Evolutionary conservation across 345 rosid species (phyloP), one percentile per base, ranked within the genome.

Genomic region (Lenwebbia sp.): DNA sequence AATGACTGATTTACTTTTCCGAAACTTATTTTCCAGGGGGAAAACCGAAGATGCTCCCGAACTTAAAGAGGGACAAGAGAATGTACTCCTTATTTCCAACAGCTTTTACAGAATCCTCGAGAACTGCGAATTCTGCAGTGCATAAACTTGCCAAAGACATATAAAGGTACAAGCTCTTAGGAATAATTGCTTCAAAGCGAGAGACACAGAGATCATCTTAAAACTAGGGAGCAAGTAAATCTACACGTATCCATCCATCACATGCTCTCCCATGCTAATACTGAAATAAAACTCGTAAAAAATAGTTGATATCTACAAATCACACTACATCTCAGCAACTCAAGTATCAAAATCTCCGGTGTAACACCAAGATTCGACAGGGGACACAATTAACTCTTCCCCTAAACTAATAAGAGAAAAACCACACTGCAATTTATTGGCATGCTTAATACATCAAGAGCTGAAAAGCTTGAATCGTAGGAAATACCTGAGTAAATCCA

Each of bases 191-290:
- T 85, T 58, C 49, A 78, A 37, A 83, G 58, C 30, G 25, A 30
- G 56, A 53, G 56, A n/a, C 49, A 52, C 11, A 23, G 74, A 85
- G 40, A n/a, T 97, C 98, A 86, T 91, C 96, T 85, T 97, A 94
- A 70, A 4, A 70, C 47, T 3, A 41, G 81, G 81, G 23, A 19
- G 47, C 81, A 70, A 70, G 41, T 37, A 70, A 19, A 70, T 37
- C 21, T 41, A 37, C 26, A 37, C 13, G 10, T 8, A 70, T 33
- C 26, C 22, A 19, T 33, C 47, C 13, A 21, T 22, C 9, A 70
- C 78, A 33, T 33, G 41, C 23, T 65, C 76, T 65, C 41, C 44
- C 41, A 10, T 65, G 76, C 44, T 30, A 65, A 65, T 41, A 37
- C 22, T 7, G 17, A 13, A 17, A 33, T 1, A 33, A 65, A 65